Base-by-base conservation (phyloP, 345 rosid species). In the Murraya paniculata region DNA sequence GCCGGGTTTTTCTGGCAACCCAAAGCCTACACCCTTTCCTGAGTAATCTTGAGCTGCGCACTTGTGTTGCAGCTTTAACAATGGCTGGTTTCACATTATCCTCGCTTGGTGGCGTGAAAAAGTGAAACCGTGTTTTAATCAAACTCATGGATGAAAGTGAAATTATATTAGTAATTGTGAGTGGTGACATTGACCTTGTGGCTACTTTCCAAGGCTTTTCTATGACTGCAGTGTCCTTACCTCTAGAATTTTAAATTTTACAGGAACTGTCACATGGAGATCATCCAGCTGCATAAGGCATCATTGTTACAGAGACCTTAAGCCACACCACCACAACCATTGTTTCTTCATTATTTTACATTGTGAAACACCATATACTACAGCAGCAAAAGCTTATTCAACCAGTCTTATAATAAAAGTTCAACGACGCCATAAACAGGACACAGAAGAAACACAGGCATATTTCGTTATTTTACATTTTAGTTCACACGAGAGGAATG, bases 381-480 rank as follows among this genome's bases (percentile, higher is more conserved):
- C 39, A 45, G 66, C 58, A 28, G 60, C 35, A 27, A 2, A 45
- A 11, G 62, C 59, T 39, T 11, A 25, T 21, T 10, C 24, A 50
- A 28, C 33, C 27, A 19, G 11, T 64, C 56, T 31, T 64, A 56
- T 65, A 30, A n/a, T 75, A 65, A 48, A 64, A 22, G 16, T 21
- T 48, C 30, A 66, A 50, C 64, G 36, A 18, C 50, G 61, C 64
- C 24, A 0, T 1, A 45, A 31, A 48, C 30, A 30, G 30, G 45
- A n/a, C 33, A 35, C 61, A n/a, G 24, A 33, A 53, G 61, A 53
- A 73, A 45, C 50, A 56, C 75, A 60, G 62, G 30, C 64, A 73
- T 22, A 38, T 57, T 33, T 2, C 78, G 59, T 64, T 74, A 82
- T 79, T 73, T 70, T 79, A 64, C 79, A 79, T 58, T 19, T 64